Percentiles rank a stretch among this genome's conserved stretches.
These are phyloP conservation scores for Evansstolkia leycettana DNA, from an alignment of 495 filamentous ascomycete species.

Conservation along the genomic window DNA sequence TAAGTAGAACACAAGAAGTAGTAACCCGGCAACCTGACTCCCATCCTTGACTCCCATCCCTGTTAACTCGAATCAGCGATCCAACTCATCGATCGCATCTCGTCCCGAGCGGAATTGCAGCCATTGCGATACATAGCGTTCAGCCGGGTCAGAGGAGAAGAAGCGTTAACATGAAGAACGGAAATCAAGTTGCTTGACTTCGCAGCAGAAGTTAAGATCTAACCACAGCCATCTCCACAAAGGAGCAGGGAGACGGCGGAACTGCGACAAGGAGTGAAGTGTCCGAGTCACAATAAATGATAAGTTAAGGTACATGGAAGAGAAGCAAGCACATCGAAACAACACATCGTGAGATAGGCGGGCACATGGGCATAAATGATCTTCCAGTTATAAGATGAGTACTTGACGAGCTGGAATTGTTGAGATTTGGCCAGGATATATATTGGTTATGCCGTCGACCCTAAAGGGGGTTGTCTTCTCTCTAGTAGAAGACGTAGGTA, in stretches of 20 bases:
- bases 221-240: constrained; percentile 12
- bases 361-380: constrained; percentile 8
- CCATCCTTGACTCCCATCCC: too few species aligned
- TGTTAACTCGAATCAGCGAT: too few species aligned
- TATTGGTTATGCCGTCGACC: neutral
- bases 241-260: constrained; percentile 8
- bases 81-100: too few species aligned
- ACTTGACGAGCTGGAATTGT: neutral
- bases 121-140: neutral
- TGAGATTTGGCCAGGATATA: neutral
- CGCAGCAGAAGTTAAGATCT: constrained; percentile 10
- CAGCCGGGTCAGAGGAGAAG: neutral
- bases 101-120: too few species aligned
- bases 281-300: constrained; percentile 22
- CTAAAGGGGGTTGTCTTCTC: constrained; percentile 4
- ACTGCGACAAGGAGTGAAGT: constrained; percentile 21
- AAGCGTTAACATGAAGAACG: neutral
- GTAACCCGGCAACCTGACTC: too few species aligned
- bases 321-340: constrained; percentile 14
- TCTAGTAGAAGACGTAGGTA: constrained; percentile 31
- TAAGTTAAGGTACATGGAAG: constrained; percentile 35
- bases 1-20: too few species aligned
- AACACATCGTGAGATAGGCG: constrained; percentile 19
- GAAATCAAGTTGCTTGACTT: constrained; percentile 1
- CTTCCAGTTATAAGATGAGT: constrained; percentile 1